Evolutionary conservation across 371 early-diverging fungal species (phyloP).

Genomic region (Mortierella sp.): DNA sequence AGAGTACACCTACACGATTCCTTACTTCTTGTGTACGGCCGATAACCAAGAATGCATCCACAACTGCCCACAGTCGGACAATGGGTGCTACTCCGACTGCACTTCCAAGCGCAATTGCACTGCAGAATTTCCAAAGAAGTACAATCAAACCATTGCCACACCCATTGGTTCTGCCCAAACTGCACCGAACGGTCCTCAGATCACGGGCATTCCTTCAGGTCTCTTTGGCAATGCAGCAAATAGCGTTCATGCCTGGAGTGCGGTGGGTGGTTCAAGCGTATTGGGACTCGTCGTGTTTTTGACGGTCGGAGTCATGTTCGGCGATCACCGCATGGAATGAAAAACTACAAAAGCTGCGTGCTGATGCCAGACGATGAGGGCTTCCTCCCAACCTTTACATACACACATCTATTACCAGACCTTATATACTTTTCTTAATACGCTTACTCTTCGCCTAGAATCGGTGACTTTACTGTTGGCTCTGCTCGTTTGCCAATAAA

Average conservation of each 20-base stretch:
- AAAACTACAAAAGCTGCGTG: no score
- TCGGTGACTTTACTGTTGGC: no score
- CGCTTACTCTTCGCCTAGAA: no score
- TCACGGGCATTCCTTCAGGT: slow-evolving; percentile 75
- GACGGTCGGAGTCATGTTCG: slow-evolving; percentile 44
- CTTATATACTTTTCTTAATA: no score
- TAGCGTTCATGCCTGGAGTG: slow-evolving; percentile 38
- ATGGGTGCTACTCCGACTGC: slow-evolving; percentile 38
- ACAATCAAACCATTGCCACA: slow-evolving; percentile 43
- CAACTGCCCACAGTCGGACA: slow-evolving; percentile 28
- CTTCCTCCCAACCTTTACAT: no score
- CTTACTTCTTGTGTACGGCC: slow-evolving; percentile 49
- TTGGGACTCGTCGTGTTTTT: slow-evolving; percentile 46
- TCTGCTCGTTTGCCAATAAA: no score
- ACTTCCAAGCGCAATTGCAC: slow-evolving; percentile 35
- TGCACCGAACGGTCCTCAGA: slow-evolving; percentile 68
- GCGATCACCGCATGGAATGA: slow-evolving; percentile 11
- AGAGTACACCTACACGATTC: slow-evolving; percentile 57
- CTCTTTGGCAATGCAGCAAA: slow-evolving; percentile 82
- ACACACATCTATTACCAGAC: no score
- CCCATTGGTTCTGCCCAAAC: slow-evolving; percentile 22
- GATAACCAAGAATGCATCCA: slow-evolving; percentile 41
- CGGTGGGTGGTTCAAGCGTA: slow-evolving; percentile 42
- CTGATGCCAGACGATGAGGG: no score
- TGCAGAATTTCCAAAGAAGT: slow-evolving; percentile 48